Evolutionary conservation across 192 early-diverging fungal species (phyloP).

Genomic region (Dissophora ornata): DNA sequence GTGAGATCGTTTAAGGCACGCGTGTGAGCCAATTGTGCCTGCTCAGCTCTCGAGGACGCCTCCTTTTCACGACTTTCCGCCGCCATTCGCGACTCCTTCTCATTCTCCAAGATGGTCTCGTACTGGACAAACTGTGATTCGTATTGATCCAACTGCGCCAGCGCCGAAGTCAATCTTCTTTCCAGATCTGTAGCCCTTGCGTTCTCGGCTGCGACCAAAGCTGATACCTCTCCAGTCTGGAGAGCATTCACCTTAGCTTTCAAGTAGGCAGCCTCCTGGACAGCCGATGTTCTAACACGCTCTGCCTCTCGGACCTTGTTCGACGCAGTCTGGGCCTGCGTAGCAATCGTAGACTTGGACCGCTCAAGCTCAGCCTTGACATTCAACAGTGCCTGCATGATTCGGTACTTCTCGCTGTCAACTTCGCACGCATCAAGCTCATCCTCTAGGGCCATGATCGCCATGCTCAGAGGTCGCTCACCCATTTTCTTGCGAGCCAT

Average conservation of each 20-base stretch:
- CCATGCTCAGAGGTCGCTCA: constrained; percentile 39
- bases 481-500: constrained; percentile 47
- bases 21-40: constrained; percentile 63
- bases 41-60: constrained; percentile 59
- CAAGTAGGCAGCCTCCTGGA: constrained; percentile 67
- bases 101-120: constrained; percentile 59
- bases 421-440: constrained; percentile 53
- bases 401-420: constrained; percentile 59
- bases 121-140: constrained; percentile 55
- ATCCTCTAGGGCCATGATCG: constrained; percentile 28
- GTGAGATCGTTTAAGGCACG: constrained; percentile 58
- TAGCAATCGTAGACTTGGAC: constrained; percentile 57
- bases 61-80: constrained; percentile 61
- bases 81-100: constrained; percentile 53
- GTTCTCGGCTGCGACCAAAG: constrained; percentile 54
- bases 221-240: constrained; percentile 43
- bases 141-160: constrained; percentile 54
- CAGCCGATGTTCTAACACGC: constrained; percentile 58
- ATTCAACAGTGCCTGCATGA: constrained; percentile 61
- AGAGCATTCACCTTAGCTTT: constrained; percentile 64
- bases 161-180: constrained; percentile 50
- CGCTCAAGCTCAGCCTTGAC: constrained; percentile 62
- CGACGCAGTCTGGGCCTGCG: constrained; percentile 59
- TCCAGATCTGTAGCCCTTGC: constrained; percentile 58
- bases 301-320: constrained; percentile 62